Conservation (phyloP, 2,329 filamentous ascomycete species). For the Tolypocladium amazonense region DNA sequence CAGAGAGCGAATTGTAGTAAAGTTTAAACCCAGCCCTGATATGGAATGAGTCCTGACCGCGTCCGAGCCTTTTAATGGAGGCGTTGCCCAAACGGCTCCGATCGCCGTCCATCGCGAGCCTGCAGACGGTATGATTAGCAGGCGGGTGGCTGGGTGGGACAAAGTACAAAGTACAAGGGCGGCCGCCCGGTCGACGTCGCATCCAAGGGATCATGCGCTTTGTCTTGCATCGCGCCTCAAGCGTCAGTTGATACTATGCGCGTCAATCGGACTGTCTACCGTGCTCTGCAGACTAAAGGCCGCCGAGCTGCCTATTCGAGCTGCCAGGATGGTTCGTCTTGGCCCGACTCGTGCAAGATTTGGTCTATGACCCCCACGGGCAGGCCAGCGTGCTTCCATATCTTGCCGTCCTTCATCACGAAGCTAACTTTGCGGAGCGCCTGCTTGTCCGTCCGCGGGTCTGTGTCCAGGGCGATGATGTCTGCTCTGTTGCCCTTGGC, state of each 20-base stretch:
- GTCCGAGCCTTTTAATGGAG: not conserved
- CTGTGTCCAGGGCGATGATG: not conserved
- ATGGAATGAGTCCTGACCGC: not conserved
- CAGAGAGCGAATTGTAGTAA: not conserved
- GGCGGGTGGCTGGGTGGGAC: not conserved
- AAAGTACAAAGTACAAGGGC: not conserved
- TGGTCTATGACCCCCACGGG: not conserved
- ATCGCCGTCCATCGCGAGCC: not conserved
- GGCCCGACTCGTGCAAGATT: not conserved
- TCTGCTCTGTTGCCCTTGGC: constrained; percentile 24
- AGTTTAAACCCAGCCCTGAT: not conserved
- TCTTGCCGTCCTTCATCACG: constrained; percentile 45
- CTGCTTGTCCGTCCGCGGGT: constrained; percentile 21
- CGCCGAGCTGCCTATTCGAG: not conserved
- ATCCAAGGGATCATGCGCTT: not conserved
- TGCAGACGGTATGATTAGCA: not conserved
- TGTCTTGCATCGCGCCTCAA: not conserved
- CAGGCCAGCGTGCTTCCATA: constrained; percentile 32
- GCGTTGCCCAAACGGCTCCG: not conserved
- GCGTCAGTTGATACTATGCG: not conserved
- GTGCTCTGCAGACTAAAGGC: not conserved
- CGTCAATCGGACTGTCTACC: not conserved
- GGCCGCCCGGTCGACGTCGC: not conserved
- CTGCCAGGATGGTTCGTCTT: not conserved
- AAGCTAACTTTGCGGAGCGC: constrained; percentile 37